Conservation (phyloP, 202 grass and related monocot genomes). For the Miscanthus sacchariflorus region DNA sequence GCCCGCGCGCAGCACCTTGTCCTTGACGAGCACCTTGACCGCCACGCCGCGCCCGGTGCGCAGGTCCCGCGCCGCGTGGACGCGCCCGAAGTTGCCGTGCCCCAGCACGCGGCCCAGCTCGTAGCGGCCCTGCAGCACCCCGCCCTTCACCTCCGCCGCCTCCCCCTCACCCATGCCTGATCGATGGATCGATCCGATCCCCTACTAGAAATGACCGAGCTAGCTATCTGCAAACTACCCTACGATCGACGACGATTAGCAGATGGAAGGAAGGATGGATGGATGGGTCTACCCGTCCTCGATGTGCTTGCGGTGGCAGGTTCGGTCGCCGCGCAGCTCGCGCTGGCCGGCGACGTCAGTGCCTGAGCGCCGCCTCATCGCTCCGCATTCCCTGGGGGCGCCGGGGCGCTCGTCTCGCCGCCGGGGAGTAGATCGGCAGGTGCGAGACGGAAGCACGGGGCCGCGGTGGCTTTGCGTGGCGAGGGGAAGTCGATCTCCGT, state of each 20-base stretch:
- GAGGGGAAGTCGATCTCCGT: not conserved
- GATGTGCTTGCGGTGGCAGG: constrained; percentile 62
- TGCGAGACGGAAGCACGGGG: constrained; percentile 28
- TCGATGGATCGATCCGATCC: not conserved
- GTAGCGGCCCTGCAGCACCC: constrained; percentile 68
- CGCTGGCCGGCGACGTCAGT: constrained; percentile 53
- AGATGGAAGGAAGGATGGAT: not conserved
- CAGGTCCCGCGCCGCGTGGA: constrained; percentile 71
- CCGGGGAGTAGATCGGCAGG: not conserved
- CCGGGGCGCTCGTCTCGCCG: not conserved
- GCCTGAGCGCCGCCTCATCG: constrained; percentile 62
- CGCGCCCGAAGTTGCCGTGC: constrained; percentile 76
- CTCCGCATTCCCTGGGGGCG: constrained; percentile 54
- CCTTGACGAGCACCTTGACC: constrained; percentile 77
- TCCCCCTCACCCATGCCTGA: constrained; percentile 15
- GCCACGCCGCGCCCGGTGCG: constrained; percentile 66
- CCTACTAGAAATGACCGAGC: not conserved
- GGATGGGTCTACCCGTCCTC: constrained; percentile 58
- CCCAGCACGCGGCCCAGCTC: constrained; percentile 80
- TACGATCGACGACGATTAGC: not conserved
- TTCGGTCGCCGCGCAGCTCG: constrained; percentile 49
- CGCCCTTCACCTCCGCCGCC: constrained; percentile 40
- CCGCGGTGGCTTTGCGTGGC: constrained; percentile 20
- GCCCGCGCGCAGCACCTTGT: constrained; percentile 56
- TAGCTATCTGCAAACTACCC: not conserved